phyloP scores from a whole-genome alignment of 441 rosid species.

The Melastoma candidum region DNA sequence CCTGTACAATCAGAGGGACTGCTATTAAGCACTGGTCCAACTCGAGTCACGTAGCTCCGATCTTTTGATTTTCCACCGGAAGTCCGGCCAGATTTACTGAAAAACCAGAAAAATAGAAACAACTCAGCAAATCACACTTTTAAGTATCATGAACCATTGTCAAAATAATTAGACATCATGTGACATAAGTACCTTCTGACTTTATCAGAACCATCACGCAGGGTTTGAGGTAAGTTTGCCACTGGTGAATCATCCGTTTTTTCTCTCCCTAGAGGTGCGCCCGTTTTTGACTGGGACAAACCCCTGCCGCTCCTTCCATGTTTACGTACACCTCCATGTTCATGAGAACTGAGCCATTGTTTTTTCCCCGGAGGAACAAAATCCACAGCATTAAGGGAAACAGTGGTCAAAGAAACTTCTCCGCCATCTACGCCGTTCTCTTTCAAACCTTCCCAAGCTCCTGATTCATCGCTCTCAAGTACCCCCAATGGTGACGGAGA shows the following conservation, averaged over 20 bases:
- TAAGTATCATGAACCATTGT: not conserved
- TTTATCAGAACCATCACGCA: slow-evolving; percentile 7
- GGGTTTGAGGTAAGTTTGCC: slow-evolving; percentile 1
- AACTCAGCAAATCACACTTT: not conserved
- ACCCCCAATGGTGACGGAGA: slow-evolving; percentile 7
- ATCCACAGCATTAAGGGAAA: slow-evolving; percentile 9
- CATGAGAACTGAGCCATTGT: slow-evolving; percentile 4
- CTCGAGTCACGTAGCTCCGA: slow-evolving; percentile 6
- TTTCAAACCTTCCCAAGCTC: slow-evolving; percentile 10
- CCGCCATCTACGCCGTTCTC: slow-evolving; percentile 11
- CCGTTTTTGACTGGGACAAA: slow-evolving; percentile 8
- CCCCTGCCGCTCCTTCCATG: slow-evolving; percentile 20
- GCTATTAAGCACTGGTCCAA: slow-evolving; percentile 4
- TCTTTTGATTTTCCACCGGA: slow-evolving; percentile 2
- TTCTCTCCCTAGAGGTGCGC: slow-evolving; percentile 1
- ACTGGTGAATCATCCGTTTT: slow-evolving; percentile 1
- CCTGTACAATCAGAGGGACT: slow-evolving; percentile 1
- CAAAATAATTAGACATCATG: not conserved
- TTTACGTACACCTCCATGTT: slow-evolving; percentile 15
- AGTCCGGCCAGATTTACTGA: slow-evolving; percentile 8
- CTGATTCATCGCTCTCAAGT: slow-evolving; percentile 15
- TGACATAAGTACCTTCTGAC: slow-evolving; percentile 3
- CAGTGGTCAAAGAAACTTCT: slow-evolving; percentile 11
- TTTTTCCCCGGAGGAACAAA: slow-evolving; percentile 8
- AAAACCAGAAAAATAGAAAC: slow-evolving; percentile 1